Evolutionary conservation across 495 filamentous ascomycete species (phyloP).

Genomic region (Clavariopsis aquatica): DNA sequence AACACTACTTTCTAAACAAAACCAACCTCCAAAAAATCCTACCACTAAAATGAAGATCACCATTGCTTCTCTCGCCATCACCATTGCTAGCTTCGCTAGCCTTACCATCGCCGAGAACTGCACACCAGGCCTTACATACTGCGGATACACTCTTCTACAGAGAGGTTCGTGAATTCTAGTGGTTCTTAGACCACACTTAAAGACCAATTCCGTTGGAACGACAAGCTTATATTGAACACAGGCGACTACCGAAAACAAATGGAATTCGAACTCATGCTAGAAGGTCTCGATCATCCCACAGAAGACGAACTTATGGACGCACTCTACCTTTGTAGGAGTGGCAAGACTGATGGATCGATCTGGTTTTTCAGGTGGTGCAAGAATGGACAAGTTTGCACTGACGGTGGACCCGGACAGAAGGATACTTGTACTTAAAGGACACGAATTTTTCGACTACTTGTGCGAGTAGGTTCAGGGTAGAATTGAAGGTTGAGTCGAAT

Average conservation of each 20-base stretch:
- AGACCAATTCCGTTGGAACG: not conserved
- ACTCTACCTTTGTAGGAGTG: not conserved
- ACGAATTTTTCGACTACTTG: not conserved
- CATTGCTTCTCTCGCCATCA: conserved; percentile 3
- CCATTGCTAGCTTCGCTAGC: not conserved
- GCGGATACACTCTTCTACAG: not conserved
- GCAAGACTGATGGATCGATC: conserved; percentile 2
- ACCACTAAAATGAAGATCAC: conserved; percentile 3
- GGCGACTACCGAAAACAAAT: not conserved
- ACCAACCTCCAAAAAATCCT: not conserved
- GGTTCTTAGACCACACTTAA: no score
- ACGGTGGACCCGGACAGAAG: not conserved
- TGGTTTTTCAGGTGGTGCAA: not conserved
- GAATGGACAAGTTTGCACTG: not conserved
- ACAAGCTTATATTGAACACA: not conserved
- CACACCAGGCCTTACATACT: not conserved
- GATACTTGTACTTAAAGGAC: not conserved
- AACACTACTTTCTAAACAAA: not conserved
- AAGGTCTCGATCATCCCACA: not conserved
- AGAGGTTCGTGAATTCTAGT: not conserved
- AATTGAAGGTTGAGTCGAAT: not conserved
- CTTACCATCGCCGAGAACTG: conserved; percentile 1
- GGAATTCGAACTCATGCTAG: not conserved
- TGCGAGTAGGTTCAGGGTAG: not conserved
- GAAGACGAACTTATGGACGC: not conserved